Conservation (phyloP, 2,329 filamentous ascomycete genomes). For the Trichophyton verrucosum region DNA sequence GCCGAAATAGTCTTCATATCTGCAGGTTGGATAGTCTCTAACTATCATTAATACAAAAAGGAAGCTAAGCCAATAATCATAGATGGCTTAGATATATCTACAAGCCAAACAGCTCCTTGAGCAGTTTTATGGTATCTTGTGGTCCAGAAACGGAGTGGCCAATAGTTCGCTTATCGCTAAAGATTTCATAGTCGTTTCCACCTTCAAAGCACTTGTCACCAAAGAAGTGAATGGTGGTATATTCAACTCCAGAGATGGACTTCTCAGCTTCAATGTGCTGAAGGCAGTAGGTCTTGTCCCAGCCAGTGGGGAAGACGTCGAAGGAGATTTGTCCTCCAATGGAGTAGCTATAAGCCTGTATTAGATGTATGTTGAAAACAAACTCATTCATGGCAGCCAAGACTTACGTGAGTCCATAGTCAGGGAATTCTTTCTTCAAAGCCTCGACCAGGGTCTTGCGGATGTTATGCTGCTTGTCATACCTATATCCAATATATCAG, state of each 20-base stretch:
- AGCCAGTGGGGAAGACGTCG: slow-evolving; percentile 90
- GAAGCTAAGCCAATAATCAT: not conserved
- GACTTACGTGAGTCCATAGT: slow-evolving; percentile 71
- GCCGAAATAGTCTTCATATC: not conserved
- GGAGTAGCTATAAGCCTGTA: slow-evolving; percentile 52
- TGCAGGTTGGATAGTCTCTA: not conserved
- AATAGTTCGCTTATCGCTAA: slow-evolving; percentile 62
- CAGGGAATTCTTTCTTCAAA: slow-evolving; percentile 67
- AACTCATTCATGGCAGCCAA: not conserved
- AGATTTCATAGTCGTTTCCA: slow-evolving; percentile 96
- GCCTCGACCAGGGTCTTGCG: slow-evolving; percentile 62
- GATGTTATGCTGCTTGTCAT: slow-evolving; percentile 65
- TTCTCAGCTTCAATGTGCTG: slow-evolving; percentile 73
- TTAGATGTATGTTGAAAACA: not conserved
- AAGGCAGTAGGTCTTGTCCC: slow-evolving; percentile 98
- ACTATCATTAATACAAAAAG: not conserved
- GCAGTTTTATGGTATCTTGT: slow-evolving; percentile 64
- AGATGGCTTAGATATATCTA: not conserved
- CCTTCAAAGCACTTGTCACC: slow-evolving; percentile 88
- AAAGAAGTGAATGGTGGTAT: slow-evolving; percentile 91
- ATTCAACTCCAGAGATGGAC: slow-evolving; percentile 50
- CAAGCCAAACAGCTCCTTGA: slow-evolving; percentile 62
- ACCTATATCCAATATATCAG: slow-evolving; percentile 30
- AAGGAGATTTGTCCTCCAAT: slow-evolving; percentile 98
- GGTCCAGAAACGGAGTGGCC: slow-evolving; percentile 75